phyloP scores from a whole-genome alignment of 2,329 filamentous ascomycete species.

The Nigrospora sphaerica region DNA sequence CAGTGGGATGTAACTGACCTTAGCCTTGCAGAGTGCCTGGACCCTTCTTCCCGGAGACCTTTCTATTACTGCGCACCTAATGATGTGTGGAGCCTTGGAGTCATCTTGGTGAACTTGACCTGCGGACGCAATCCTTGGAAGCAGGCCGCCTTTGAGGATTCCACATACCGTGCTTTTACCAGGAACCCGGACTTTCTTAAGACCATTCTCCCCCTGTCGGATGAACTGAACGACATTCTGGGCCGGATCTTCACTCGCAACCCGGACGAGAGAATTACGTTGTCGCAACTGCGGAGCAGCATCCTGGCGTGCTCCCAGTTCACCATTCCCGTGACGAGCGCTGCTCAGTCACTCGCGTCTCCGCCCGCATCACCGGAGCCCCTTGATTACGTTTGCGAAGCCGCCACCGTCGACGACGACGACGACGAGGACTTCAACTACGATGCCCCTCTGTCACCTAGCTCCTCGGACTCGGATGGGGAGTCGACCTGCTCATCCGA shows the following conservation, averaged over 20 bases:
- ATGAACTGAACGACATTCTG: constrained; percentile 83
- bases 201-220: constrained; percentile 84
- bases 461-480: constrained; percentile 34
- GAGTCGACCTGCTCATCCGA: constrained; percentile 42
- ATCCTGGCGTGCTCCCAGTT: constrained; percentile 73
- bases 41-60: constrained; percentile 66
- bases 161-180: constrained; percentile 86
- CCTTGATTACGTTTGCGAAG: constrained; percentile 41
- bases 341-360: constrained; percentile 26
- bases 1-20: constrained; percentile 15
- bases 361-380: constrained; percentile 36
- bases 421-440: constrained; percentile 24
- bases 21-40: constrained; percentile 67
- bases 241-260: constrained; percentile 82
- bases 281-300: constrained; percentile 69
- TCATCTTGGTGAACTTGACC: constrained; percentile 94
- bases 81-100: constrained; percentile 96
- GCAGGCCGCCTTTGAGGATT: constrained; percentile 86
- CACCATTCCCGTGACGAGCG: constrained; percentile 40
- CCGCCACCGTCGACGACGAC: constrained; percentile 35
- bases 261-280: constrained; percentile 73
- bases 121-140: constrained; percentile 99
- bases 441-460: constrained; percentile 39
- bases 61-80: constrained; percentile 91
- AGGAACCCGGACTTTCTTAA: constrained; percentile 82